Evolutionary conservation across 129 eudicot genomes (phyloP).

Genomic region (Erigeron canadensis): DNA sequence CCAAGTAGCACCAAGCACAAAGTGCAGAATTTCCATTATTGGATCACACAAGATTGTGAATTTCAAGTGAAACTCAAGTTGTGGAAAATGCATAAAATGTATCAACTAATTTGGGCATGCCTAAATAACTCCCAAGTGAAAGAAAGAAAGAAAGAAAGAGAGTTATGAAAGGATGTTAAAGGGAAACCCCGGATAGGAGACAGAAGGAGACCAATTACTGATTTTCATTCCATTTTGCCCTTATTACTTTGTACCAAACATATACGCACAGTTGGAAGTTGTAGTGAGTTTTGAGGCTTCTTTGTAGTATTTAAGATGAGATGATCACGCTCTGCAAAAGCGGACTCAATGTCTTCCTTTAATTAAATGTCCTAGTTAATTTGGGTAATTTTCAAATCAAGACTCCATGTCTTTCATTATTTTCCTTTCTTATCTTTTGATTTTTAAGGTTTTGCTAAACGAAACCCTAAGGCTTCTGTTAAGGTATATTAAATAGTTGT

Average conservation of each 20-base stretch:
- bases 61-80: constrained; percentile 23
- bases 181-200: constrained; percentile 53
- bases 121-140: constrained; percentile 18
- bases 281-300: constrained; percentile 24
- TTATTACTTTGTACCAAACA: constrained; percentile 27
- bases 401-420: no score
- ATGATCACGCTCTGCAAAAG: constrained; percentile 32
- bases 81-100: constrained; percentile 1
- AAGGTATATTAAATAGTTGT: no score
- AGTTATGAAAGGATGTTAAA: constrained; percentile 25
- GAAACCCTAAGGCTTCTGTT: no score
- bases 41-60: constrained; percentile 45
- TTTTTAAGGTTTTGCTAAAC: no score
- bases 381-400: constrained; percentile 2
- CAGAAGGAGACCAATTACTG: constrained; percentile 57
- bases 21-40: constrained; percentile 52
- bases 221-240: constrained; percentile 37
- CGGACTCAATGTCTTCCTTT: background rate
- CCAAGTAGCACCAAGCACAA: constrained; percentile 65
- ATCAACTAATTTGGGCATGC: background rate
- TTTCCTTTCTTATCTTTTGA: no score
- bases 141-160: constrained; percentile 15
- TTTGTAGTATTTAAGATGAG: constrained; percentile 31
- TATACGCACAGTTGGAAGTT: background rate
- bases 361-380: constrained; percentile 11